Evolutionary conservation across 768 basidiomycete genomes (phyloP).

Genomic region (Tylopilus sp.): DNA sequence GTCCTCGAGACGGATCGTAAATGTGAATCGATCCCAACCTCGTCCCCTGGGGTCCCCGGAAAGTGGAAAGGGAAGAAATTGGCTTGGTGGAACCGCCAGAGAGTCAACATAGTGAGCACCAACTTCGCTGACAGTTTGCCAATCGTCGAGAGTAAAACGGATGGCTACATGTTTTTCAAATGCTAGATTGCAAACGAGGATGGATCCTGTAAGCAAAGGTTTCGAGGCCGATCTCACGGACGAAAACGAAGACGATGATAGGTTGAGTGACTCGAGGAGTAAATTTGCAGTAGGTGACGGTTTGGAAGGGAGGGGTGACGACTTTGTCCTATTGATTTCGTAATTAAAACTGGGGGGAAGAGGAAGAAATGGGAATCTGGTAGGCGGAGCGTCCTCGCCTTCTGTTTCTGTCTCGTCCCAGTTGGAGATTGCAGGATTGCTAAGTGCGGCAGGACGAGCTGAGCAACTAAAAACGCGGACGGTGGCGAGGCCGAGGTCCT

Average conservation of each 20-base stretch:
- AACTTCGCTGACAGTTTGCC: constrained; percentile 92
- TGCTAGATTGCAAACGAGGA: constrained; percentile 81
- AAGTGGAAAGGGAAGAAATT: constrained; percentile 13
- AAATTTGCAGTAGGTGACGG: constrained; percentile 25
- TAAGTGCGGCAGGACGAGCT: constrained; percentile 65
- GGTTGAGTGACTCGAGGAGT: constrained; percentile 36
- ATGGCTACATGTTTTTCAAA: constrained; percentile 85
- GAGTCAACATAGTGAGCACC: constrained; percentile 46
- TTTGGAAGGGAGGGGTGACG: constrained; percentile 12
- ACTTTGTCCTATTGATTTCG: constrained; percentile 20
- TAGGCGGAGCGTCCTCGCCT: constrained; percentile 15
- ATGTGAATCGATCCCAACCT: constrained; percentile 58
- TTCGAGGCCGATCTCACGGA: constrained; percentile 1
- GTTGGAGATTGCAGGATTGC: constrained; percentile 12
- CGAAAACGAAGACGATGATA: constrained; percentile 17
- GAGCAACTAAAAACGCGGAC: constrained; percentile 61
- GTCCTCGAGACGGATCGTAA: constrained; percentile 69
- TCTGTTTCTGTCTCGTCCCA: constrained; percentile 49
- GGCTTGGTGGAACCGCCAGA: constrained; percentile 36
- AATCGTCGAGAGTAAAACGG: constrained; percentile 89
- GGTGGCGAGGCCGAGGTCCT: constrained; percentile 56
- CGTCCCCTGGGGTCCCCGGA: neutral
- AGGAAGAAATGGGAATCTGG: constrained; percentile 27
- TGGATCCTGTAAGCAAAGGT: constrained; percentile 59
- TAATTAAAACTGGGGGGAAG: constrained; percentile 12